phyloP scores from a whole-genome alignment of 2,329 filamentous ascomycete species.

The Conoideocrella luteorostrata region DNA sequence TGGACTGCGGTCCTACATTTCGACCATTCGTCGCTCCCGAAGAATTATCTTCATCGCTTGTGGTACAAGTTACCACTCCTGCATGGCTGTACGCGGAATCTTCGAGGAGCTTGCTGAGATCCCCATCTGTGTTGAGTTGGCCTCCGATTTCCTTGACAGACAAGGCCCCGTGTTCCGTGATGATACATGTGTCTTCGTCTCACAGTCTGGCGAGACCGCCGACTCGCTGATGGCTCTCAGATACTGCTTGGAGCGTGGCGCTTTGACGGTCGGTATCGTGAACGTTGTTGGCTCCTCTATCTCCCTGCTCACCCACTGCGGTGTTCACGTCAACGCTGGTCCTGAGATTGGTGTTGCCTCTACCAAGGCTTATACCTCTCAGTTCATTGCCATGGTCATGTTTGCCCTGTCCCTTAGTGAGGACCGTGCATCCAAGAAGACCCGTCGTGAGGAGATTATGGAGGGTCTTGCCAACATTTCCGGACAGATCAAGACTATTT shows the following conservation, averaged over 20 bases:
- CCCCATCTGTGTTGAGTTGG: slow-evolving; percentile 91
- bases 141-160: slow-evolving; percentile 95
- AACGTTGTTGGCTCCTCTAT: slow-evolving; percentile 98
- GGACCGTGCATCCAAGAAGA: slow-evolving; percentile 90
- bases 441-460: slow-evolving; percentile 92
- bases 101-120: slow-evolving; percentile 99
- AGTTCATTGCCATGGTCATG: slow-evolving; percentile 99
- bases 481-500: slow-evolving; percentile 83
- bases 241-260: slow-evolving; percentile 96
- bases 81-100: slow-evolving; percentile 96
- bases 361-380: slow-evolving; percentile 98
- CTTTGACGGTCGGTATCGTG: slow-evolving; percentile 94
- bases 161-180: slow-evolving; percentile 98
- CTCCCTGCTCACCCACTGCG: slow-evolving; percentile 96
- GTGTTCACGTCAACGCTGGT: slow-evolving; percentile 98
- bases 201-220: slow-evolving; percentile 96
- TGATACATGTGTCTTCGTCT: slow-evolving; percentile 98
- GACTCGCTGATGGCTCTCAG: slow-evolving; percentile 95
- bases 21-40: slow-evolving; percentile 91
- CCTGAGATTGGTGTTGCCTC: slow-evolving; percentile 98
- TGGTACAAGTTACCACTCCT: slow-evolving; percentile 97
- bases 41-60: slow-evolving; percentile 99
- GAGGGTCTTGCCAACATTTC: slow-evolving; percentile 84
- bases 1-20: slow-evolving; percentile 92
- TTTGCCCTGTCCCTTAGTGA: slow-evolving; percentile 94